These are phyloP conservation scores for Tetraselmis chui DNA, from an alignment of 139 green algal species.

Conservation along the genomic window DNA sequence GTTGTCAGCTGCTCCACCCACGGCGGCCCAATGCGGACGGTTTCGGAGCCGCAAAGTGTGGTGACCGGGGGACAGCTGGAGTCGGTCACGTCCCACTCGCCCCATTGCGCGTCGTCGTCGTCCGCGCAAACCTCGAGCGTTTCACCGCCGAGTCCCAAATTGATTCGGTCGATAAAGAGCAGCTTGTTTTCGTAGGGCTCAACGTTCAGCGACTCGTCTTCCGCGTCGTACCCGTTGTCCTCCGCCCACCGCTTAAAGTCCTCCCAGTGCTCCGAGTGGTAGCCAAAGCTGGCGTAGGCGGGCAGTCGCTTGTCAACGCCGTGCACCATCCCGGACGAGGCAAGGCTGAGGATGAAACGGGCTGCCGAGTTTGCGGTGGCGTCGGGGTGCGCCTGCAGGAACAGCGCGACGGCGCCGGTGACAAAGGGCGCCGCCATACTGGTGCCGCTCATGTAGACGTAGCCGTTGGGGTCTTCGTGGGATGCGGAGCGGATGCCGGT, in stretches of 20 bases:
- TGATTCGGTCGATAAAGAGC: neutral
- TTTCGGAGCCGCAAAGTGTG: neutral
- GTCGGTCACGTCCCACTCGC: neutral
- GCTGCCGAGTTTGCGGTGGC: neutral
- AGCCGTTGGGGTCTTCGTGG: neutral
- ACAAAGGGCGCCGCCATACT: neutral
- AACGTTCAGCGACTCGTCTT: neutral
- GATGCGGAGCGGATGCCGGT: neutral
- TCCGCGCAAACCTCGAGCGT: too few relatives aligned
- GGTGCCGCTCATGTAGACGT: neutral
- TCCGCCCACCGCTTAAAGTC: neutral
- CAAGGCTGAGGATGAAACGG: neutral
- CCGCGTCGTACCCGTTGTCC: neutral
- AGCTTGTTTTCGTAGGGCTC: neutral
- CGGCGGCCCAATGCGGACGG: neutral
- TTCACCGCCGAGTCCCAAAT: too few relatives aligned
- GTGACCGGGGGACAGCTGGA: neutral
- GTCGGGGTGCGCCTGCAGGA: neutral
- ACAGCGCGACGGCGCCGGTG: neutral
- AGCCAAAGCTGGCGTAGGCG: neutral
- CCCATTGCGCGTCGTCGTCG: neutral
- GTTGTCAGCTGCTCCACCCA: too few relatives aligned
- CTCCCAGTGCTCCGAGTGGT: neutral
- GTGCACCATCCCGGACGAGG: neutral
- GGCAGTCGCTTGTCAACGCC: neutral